Conservation (phyloP, 202 grass and related monocot species). For the Bolboschoenoplectus hybrid region DNA sequence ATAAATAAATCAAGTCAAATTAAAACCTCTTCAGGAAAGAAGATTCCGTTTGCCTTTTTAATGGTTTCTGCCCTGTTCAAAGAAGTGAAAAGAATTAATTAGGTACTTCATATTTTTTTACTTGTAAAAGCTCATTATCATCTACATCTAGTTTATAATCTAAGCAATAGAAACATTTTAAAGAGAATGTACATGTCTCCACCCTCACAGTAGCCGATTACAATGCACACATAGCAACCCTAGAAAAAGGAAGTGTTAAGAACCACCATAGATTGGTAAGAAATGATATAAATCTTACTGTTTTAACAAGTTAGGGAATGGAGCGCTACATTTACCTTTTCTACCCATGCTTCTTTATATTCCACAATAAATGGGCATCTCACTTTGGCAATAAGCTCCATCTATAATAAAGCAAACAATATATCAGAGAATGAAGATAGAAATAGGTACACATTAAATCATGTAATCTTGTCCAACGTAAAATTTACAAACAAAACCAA, state of each 20-base stretch:
- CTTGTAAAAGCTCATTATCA: slow-evolving; percentile 36
- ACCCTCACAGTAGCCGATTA: slow-evolving; percentile 87
- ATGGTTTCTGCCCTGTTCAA: slow-evolving; percentile 74
- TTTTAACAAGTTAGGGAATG: not conserved
- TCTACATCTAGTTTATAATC: not conserved
- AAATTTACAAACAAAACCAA: not conserved
- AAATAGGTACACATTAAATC: not conserved
- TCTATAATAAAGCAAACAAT: slow-evolving; percentile 54
- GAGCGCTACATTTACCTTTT: slow-evolving; percentile 66
- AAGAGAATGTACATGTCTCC: slow-evolving; percentile 84
- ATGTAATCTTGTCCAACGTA: not conserved
- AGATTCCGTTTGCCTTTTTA: slow-evolving; percentile 68
- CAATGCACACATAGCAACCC: slow-evolving; percentile 95
- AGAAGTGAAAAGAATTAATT: not conserved
- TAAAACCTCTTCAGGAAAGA: slow-evolving; percentile 86
- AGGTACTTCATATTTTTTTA: slow-evolving; percentile 9
- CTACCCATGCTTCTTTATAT: slow-evolving; percentile 96
- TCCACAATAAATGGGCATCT: slow-evolving; percentile 92
- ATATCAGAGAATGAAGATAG: not conserved
- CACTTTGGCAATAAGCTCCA: slow-evolving; percentile 95
- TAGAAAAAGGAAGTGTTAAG: slow-evolving; percentile 34
- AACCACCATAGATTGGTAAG: not conserved
- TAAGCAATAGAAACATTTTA: slow-evolving; percentile 17
- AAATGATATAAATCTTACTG: not conserved
- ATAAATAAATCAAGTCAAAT: not conserved